phyloP scores from a whole-genome alignment of 2,329 filamentous ascomycete species.

The Botryotinia narcissicola region DNA sequence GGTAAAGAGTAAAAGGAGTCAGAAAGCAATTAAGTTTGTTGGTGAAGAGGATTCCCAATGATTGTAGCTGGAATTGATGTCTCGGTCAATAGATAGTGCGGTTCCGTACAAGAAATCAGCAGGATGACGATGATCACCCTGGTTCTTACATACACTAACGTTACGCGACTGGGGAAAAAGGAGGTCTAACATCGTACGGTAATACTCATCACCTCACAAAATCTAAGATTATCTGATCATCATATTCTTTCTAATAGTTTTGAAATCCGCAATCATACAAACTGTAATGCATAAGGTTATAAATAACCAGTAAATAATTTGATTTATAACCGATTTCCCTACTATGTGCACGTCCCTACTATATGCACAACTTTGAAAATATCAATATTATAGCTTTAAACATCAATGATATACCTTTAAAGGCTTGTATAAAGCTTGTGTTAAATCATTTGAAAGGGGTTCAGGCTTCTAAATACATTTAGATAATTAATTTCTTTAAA shows the following conservation, averaged over 20 bases:
- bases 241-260: background rate
- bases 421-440: too few relatives aligned
- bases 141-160: background rate
- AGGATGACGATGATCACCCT: constrained; percentile 9
- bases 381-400: too few relatives aligned
- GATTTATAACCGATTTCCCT: too few relatives aligned
- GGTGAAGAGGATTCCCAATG: background rate
- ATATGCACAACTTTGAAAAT: too few relatives aligned
- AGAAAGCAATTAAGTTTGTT: background rate
- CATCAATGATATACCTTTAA: too few relatives aligned
- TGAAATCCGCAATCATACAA: background rate
- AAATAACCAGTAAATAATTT: background rate
- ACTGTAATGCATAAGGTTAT: background rate
- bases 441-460: too few relatives aligned
- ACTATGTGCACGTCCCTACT: too few relatives aligned
- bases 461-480: too few relatives aligned
- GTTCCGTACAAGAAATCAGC: constrained; percentile 12
- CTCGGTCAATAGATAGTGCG: constrained; percentile 17
- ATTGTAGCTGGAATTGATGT: constrained; percentile 3
- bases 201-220: background rate
- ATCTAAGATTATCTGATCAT: background rate
- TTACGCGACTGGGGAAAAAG: background rate
- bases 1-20: background rate
- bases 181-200: background rate
- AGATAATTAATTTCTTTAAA: too few relatives aligned